Percentiles rank a stretch among this genome's conserved stretches.
Evolutionary conservation across 306 rosid genomes (phyloP).

Genomic region (Trifolium dubium): DNA sequence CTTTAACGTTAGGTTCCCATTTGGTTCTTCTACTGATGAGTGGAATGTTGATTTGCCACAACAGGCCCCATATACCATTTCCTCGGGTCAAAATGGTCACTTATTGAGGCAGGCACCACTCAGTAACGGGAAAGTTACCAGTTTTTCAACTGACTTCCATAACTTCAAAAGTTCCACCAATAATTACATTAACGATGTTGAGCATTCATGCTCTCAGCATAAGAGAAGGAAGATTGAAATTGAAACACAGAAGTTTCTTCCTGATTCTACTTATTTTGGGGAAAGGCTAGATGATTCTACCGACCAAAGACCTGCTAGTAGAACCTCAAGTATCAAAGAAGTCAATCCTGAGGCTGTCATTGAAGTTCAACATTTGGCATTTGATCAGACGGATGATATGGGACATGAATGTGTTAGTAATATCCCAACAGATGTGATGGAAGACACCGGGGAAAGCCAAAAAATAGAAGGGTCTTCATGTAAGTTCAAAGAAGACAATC

Average conservation of each 20-base stretch:
- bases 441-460: slow-evolving; percentile 40
- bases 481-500: slow-evolving; percentile 45
- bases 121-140: slow-evolving; percentile 37
- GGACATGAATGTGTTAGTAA: slow-evolving; percentile 26
- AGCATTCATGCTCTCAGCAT: slow-evolving; percentile 50
- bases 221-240: slow-evolving; percentile 62
- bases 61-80: slow-evolving; percentile 35
- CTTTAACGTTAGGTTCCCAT: slow-evolving; percentile 43
- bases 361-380: slow-evolving; percentile 48
- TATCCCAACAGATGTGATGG: slow-evolving; percentile 44
- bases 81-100: slow-evolving; percentile 43
- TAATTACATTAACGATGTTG: slow-evolving; percentile 44
- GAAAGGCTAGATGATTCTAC: slow-evolving; percentile 47
- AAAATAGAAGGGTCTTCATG: slow-evolving; percentile 47
- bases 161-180: slow-evolving; percentile 36
- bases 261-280: slow-evolving; percentile 43
- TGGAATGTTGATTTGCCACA: slow-evolving; percentile 35
- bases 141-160: slow-evolving; percentile 46
- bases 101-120: slow-evolving; percentile 38
- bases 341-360: slow-evolving; percentile 41
- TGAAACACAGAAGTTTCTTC: slow-evolving; percentile 31
- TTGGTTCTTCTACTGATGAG: slow-evolving; percentile 48
- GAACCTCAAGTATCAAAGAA: slow-evolving; percentile 43
- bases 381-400: slow-evolving; percentile 42
- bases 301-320: slow-evolving; percentile 37